Evolutionary conservation across 1,139 yeast species (phyloP), one percentile per base, ranked within the genome.

Genomic region (Candida pseudocylindracea): DNA sequence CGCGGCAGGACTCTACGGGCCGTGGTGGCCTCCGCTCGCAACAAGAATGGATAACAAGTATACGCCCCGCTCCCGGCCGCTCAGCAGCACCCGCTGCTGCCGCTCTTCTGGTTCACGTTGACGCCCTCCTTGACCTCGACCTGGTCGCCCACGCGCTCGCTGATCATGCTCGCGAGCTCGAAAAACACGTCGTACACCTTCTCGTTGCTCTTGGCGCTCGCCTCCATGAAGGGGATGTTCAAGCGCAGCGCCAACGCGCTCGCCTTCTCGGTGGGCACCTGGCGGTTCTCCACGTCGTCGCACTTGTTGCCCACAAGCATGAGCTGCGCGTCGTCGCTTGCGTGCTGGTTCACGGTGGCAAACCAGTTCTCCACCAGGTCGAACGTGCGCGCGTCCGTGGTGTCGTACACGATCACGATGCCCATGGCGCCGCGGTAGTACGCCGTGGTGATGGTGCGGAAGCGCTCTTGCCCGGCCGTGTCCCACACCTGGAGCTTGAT

Each of bases 391-490:
- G 83, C 95, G 55, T 88, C 98, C 33, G 98, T 91, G 34, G 88
- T 96, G 53, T 88, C 98, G 54, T 88, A 88, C 35, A 88, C 98
- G 45, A 88, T 88, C 48, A 88, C 88, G 53, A 88, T 88, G 39
- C 98, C 98, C 49, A 85, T 96, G 20, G 98, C 95, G 35, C 98
- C 98, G 52, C 98, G 75, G 63, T 88, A 88, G 60, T 91, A 88
- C 10, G 96, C 81, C 10, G 95, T 80, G 9, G 98, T 91, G 58
- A 88, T 88, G 36, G 98, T 88, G 59, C 96, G 72, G 61, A 88
- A 88, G 45, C 98, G 67, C 55, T 88, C 98, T 60, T 88, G 98
- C 30, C 98, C 98, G 8, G 98, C 98, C 34, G 98, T 88, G 52
- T 88, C 98, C 98, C 98, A 88, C 50, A 88, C 85, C 58, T 88